phyloP scores from a whole-genome alignment of 106 monocot genomes.

The Xerophyta viscosa region DNA sequence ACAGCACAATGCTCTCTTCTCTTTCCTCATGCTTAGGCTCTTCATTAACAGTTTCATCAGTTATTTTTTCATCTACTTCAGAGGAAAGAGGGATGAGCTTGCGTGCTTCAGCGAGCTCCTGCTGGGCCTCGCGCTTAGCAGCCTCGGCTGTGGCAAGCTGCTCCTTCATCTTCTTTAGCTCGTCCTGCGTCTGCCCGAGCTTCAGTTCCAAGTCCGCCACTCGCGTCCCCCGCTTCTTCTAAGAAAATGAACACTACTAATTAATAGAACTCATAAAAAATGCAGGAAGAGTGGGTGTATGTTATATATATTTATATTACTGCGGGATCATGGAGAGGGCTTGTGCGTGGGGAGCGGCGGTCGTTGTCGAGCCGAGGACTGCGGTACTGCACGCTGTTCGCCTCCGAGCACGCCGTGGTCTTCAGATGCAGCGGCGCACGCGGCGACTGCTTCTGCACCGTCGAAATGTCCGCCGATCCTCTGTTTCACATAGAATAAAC shows the following conservation, averaged over 20 bases:
- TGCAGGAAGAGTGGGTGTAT: too few relatives aligned
- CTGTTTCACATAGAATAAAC: conserved; percentile 18
- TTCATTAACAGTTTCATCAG: too few relatives aligned
- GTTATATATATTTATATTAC: too few relatives aligned
- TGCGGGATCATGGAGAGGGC: conserved; percentile 43
- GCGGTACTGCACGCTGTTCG: conserved; percentile 28
- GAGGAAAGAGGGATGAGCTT: conserved; percentile 20
- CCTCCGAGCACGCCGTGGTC: conserved; percentile 42
- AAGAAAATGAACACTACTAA: background rate
- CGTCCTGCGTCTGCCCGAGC: conserved; percentile 53
- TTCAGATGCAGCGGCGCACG: conserved; percentile 71
- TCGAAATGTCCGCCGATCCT: conserved; percentile 66
- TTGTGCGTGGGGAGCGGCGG: conserved; percentile 63
- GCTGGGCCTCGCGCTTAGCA: conserved; percentile 40
- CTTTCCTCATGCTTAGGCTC: too few relatives aligned
- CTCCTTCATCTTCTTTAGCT: conserved; percentile 70
- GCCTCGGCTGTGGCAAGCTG: conserved; percentile 56
- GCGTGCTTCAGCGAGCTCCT: conserved; percentile 45
- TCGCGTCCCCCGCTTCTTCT: conserved; percentile 50
- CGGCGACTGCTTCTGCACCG: conserved; percentile 38
- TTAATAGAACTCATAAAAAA: too few relatives aligned
- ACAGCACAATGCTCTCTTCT: too few relatives aligned
- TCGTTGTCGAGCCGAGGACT: conserved; percentile 31
- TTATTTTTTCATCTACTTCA: conserved; percentile 1
- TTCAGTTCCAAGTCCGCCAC: conserved; percentile 68